Evolutionary conservation across 371 early-diverging fungal genomes (phyloP).

Genomic region (Saksenaea vasiformis): DNA sequence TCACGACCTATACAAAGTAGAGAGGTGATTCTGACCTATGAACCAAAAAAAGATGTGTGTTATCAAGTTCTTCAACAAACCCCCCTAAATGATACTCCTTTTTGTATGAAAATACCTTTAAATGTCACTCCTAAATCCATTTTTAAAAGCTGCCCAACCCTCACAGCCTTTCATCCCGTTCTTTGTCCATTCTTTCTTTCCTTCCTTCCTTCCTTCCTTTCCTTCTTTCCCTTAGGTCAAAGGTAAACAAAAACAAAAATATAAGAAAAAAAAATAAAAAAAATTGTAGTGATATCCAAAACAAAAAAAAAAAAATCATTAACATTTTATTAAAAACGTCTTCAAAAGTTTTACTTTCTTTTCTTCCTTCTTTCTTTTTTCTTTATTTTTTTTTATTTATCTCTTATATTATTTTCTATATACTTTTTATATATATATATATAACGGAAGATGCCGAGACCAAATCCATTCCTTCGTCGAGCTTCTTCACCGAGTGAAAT

Average conservation of each 20-base stretch:
- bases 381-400: neutral
- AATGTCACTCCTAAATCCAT: neutral
- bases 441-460: constrained; percentile 6
- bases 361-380: neutral
- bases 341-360: neutral
- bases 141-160: constrained; percentile 1
- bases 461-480: constrained; percentile 19
- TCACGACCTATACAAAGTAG: neutral
- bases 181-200: neutral
- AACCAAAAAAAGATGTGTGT: neutral
- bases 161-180: constrained; percentile 2
- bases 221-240: neutral
- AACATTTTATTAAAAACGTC: neutral
- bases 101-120: neutral
- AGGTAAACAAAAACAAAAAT: neutral
- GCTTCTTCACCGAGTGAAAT: constrained; percentile 15
- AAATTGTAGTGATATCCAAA: neutral
- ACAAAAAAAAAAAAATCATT: neutral
- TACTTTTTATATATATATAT: neutral
- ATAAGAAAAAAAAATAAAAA: neutral
- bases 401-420: neutral
- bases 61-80: neutral
- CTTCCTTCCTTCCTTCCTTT: neutral
- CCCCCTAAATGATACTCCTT: neutral
- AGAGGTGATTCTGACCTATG: neutral